Conservation (phyloP, 148 eudicot genomes). For the Amaranthus palmeri region DNA sequence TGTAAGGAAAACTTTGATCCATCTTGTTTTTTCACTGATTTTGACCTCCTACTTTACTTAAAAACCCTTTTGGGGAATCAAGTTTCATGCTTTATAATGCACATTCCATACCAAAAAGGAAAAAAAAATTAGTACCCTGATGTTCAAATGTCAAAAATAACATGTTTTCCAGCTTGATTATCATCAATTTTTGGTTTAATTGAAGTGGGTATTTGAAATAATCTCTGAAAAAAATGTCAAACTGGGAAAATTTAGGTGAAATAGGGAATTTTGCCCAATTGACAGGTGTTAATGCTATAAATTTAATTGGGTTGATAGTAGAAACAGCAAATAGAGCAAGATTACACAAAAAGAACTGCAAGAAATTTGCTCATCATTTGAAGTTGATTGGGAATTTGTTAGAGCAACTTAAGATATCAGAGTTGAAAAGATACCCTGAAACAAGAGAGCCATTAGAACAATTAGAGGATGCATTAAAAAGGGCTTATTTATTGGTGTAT, state of each 20-base stretch:
- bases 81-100: neutral
- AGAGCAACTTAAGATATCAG: slow-evolving; percentile 37
- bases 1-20: neutral
- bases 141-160: neutral
- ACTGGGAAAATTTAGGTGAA: slow-evolving; percentile 20
- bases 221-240: slow-evolving; percentile 3
- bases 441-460: slow-evolving; percentile 40
- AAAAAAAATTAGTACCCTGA: neutral
- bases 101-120: neutral
- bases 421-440: slow-evolving; percentile 36
- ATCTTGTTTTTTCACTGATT: neutral
- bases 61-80: neutral
- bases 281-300: slow-evolving; percentile 29
- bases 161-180: neutral
- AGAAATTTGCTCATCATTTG: slow-evolving; percentile 35
- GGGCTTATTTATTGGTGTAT: slow-evolving; percentile 31
- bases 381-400: slow-evolving; percentile 41
- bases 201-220: neutral
- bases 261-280: slow-evolving; percentile 30
- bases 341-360: slow-evolving; percentile 39
- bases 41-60: neutral
- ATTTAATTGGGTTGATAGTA: slow-evolving; percentile 33
- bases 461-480: slow-evolving; percentile 40
- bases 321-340: slow-evolving; percentile 32
- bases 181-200: neutral